Evolutionary conservation across 106 monocot species (phyloP).

Genomic region (Allium sativum): DNA sequence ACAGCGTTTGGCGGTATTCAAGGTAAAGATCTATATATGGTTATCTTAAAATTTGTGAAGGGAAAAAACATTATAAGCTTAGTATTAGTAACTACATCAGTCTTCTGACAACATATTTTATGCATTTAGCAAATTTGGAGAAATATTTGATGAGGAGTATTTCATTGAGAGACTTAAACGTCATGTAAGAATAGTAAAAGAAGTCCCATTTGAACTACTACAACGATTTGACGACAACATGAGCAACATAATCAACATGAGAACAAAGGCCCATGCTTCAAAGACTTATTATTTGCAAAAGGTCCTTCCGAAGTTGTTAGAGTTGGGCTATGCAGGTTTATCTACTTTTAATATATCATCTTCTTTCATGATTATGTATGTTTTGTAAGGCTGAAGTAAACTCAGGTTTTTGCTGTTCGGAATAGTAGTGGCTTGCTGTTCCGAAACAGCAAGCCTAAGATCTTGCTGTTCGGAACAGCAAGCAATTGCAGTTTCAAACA

Average conservation of each 20-base stretch:
- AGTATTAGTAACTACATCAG: not conserved
- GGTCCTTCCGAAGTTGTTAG: conserved; percentile 81
- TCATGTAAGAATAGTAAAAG: conserved; percentile 71
- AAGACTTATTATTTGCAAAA: conserved; percentile 65
- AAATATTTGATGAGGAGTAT: conserved; percentile 96
- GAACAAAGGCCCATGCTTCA: conserved; percentile 73
- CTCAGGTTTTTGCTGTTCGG: too few species aligned
- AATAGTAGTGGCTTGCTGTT: too few species aligned
- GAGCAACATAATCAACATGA: conserved; percentile 85
- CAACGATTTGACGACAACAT: conserved; percentile 73
- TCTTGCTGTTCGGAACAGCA: too few species aligned
- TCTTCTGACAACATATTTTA: not conserved
- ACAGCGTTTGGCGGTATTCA: conserved; percentile 97
- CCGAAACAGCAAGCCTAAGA: too few species aligned
- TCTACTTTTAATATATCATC: too few species aligned
- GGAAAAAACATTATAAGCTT: too few species aligned
- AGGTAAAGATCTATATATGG: conserved; percentile 39
- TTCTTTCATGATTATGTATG: too few species aligned
- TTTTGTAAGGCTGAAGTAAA: too few species aligned
- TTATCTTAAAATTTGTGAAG: not conserved
- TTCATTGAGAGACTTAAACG: conserved; percentile 61
- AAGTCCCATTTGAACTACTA: conserved; percentile 66
- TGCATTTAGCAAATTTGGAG: conserved; percentile 77
- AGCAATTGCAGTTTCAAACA: too few species aligned
- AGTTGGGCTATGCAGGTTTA: conserved; percentile 65